A percentile compares a stretch with the other conserved stretches of the same genome.
These are phyloP conservation scores for Pseudogymnoascus sp. DNA, from an alignment of 2,329 filamentous ascomycete species.

Conservation along the genomic window DNA sequence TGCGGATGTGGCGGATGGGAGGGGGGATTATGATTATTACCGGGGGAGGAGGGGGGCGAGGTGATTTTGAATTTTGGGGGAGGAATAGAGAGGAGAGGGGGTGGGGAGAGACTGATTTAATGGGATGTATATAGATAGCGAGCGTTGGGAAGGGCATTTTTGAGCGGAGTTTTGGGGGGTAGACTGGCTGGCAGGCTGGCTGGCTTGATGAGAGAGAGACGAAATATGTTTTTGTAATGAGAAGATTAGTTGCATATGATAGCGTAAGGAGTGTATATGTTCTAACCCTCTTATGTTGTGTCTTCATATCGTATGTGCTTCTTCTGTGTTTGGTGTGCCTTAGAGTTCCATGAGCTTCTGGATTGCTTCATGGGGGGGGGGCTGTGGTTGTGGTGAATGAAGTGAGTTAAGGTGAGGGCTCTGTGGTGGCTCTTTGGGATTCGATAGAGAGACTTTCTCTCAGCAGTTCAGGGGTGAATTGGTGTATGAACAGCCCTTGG, in stretches of 20 bases:
- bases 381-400: no score
- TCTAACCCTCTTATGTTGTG: neutral
- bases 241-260: neutral
- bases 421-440: no score
- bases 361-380: no score
- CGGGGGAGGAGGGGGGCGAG: neutral
- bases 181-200: neutral
- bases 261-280: neutral
- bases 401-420: no score
- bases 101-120: neutral
- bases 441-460: no score
- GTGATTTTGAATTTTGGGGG: neutral
- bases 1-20: conserved; percentile 21
- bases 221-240: neutral
- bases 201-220: neutral
- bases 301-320: no score
- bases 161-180: neutral
- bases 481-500: no score
- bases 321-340: neutral
- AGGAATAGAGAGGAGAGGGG: no score
- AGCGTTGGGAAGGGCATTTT: neutral
- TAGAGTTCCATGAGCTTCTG: neutral
- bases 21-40: neutral
- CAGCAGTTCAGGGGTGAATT: no score
- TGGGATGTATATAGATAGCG: neutral